These are phyloP conservation scores for Rhizophagus clarus DNA, from an alignment of 192 early-diverging fungal genomes.

Conservation along the genomic window DNA sequence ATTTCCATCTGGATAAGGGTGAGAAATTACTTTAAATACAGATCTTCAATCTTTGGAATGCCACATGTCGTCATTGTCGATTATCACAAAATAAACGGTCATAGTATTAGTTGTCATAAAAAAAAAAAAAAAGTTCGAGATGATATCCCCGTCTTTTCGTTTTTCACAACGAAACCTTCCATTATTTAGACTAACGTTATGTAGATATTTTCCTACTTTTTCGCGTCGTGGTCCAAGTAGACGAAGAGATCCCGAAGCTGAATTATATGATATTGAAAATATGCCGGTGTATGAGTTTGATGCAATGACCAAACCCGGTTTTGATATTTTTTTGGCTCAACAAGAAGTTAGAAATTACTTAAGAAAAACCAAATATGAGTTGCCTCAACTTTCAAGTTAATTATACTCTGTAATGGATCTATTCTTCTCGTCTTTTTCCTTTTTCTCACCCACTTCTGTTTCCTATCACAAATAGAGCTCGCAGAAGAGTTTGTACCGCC, in stretches of 20 bases:
- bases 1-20: background rate
- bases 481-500: constrained; percentile 59
- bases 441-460: background rate
- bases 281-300: constrained; percentile 57
- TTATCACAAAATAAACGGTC: background rate
- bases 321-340: constrained; percentile 51
- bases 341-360: constrained; percentile 58
- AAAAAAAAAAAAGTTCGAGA: background rate
- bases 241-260: background rate
- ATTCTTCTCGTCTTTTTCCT: background rate
- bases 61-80: background rate
- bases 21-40: background rate
- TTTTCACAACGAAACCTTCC: background rate
- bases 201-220: background rate
- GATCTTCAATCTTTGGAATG: background rate
- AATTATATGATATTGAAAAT: constrained; percentile 45
- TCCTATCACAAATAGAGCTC: constrained; percentile 40
- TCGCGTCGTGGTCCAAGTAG: too few relatives aligned
- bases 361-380: constrained; percentile 57
- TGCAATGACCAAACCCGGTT: constrained; percentile 57
- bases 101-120: background rate
- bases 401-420: background rate
- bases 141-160: too few relatives aligned
- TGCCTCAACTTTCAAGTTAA: constrained; percentile 62
- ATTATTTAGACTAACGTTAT: background rate